Evolutionary conservation across 2,329 filamentous ascomycete genomes (phyloP).

Genomic region (Colletotrichum chlorophyti): DNA sequence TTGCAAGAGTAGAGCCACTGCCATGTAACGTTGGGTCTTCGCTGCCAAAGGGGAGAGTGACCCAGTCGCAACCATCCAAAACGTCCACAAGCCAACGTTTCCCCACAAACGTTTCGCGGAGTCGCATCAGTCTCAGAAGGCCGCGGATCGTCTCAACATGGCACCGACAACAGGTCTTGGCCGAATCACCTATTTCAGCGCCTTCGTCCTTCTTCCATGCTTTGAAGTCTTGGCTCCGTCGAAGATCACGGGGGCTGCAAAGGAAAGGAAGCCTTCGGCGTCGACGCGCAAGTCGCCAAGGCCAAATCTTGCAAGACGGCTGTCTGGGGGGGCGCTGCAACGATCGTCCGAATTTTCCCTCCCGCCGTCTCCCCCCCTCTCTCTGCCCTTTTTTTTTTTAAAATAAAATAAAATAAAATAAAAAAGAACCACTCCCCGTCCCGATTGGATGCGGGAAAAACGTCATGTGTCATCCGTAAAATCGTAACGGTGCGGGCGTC

Average conservation of each 20-base stretch:
- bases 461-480: slow-evolving; percentile 11
- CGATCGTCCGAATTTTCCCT: no score
- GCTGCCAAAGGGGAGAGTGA: background rate
- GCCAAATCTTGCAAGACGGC: background rate
- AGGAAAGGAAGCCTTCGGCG: no score
- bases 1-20: no score
- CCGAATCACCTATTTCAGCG: background rate
- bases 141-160: background rate
- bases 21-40: background rate
- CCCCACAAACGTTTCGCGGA: slow-evolving; percentile 22
- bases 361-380: no score
- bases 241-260: no score
- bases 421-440: no score
- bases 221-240: no score
- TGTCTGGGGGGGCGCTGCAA: no score
- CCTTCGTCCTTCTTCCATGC: no score
- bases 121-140: slow-evolving; percentile 24
- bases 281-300: background rate
- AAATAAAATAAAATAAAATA: no score
- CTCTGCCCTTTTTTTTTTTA: no score
- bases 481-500: background rate
- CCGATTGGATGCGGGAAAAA: background rate
- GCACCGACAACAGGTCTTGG: background rate
- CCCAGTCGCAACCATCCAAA: slow-evolving; percentile 7
- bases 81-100: background rate